Evolutionary conservation across 768 basidiomycete species (phyloP).

Genomic region (Tulasnella sp.): DNA sequence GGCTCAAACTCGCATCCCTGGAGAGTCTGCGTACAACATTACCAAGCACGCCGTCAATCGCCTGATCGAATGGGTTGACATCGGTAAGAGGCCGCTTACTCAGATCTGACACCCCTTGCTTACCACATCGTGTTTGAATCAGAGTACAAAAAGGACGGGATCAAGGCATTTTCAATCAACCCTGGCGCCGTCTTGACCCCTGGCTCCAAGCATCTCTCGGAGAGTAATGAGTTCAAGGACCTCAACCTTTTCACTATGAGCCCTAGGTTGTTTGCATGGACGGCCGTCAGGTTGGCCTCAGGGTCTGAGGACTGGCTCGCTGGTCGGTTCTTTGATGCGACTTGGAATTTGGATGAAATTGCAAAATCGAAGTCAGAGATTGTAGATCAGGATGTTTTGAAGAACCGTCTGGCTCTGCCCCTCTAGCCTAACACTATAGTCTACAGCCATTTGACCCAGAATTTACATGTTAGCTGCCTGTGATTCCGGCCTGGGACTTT

Average conservation of each 20-base stretch:
- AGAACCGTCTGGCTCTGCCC: slow-evolving; percentile 11
- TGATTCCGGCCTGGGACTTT: too few relatives aligned
- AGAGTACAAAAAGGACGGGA: neutral
- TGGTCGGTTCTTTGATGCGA: neutral
- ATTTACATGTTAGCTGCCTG: too few relatives aligned
- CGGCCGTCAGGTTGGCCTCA: slow-evolving; percentile 4
- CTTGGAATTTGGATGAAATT: slow-evolving; percentile 12
- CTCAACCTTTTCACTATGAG: neutral
- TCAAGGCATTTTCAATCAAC: slow-evolving; percentile 17
- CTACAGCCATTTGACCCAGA: too few relatives aligned
- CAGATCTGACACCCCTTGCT: neutral
- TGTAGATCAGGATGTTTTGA: slow-evolving; percentile 9
- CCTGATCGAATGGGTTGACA: slow-evolving; percentile 8
- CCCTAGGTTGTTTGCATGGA: neutral
- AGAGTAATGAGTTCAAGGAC: neutral
- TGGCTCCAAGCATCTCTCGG: slow-evolving; percentile 4
- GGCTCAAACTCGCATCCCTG: slow-evolving; percentile 14
- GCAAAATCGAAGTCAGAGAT: neutral
- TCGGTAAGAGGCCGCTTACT: slow-evolving; percentile 5
- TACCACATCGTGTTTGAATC: too few relatives aligned
- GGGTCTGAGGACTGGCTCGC: slow-evolving; percentile 8
- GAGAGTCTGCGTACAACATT: slow-evolving; percentile 14
- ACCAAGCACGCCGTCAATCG: slow-evolving; percentile 18
- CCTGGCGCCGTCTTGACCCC: slow-evolving; percentile 23
- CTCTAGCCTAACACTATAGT: too few relatives aligned